Base-by-base conservation (phyloP, 106 monocot species). In the Apostasia ramifera region DNA sequence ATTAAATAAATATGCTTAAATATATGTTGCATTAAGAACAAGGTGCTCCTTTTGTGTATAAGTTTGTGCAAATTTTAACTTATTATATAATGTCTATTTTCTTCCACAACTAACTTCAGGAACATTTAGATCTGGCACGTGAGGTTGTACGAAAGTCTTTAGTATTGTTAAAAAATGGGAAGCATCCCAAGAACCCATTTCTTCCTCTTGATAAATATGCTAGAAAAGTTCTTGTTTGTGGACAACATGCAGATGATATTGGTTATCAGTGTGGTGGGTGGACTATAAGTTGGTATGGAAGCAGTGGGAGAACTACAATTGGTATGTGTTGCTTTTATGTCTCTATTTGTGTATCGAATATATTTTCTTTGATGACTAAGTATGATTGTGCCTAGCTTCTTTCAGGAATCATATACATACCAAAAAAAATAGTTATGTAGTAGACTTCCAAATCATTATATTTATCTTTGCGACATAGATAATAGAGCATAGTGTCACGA, bases 231-330 rank as follows among this genome's bases (percentile, higher is more conserved):
- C 87, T 94, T 69, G 80, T 94, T 69, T 78, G 80, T 1, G 93
- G 93, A 56, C 73, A 41, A n/a, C 93, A 94, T 89, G 84, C 89
- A 67, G 73, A 94, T 80, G 70, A 94, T 74, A 84, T 94, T 80
- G 93, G 93, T 48, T 89, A 86, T 69, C 93, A 89, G 54, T 94
- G 93, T 72, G 93, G 93, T 15, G 93, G 93, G 47, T 94, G 93
- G 93, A 94, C 93, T 3, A 89, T 94, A 66, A 68, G 72, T 55
- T 86, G 86, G 89, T 46, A 80, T 76, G 93, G 93, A 65, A 56
- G 68, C 61, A 78, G 81, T 59, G 93, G 93, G 61, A 77, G 63
- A 66, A 87, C 82, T 43, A 94, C 93, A 52, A 57, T 37, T 54
- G 93, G 93, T 89, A 71, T 50, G 73, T 71, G 5, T 0, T 26